Evolutionary conservation across 129 eudicot genomes (phyloP), one percentile per base, ranked within the genome.

Genomic region (Ambrosia artemisiifolia): DNA sequence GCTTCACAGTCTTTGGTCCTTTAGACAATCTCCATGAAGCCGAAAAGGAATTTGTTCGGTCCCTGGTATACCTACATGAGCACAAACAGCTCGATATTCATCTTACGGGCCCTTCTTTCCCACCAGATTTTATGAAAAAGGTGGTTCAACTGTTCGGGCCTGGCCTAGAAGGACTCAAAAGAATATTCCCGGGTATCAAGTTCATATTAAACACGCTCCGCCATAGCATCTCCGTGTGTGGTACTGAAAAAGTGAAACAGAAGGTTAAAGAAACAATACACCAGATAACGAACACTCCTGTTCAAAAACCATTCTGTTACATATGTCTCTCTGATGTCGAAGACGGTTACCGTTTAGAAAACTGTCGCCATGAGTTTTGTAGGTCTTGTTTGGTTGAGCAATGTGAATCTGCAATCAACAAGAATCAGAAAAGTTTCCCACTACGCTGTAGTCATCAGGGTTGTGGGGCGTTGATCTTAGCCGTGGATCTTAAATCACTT

Each of bases 311-410:
- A 34, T 75, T 66, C 8, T 94, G 99, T 75, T 90, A 97, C 4
- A 82, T 95, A 74, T 95, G 99, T 75, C 78, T 95, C 48, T 90
- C 97, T 64, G 99, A 91, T 42, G 83, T 88, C 32, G 99, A 95
- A 68, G 96, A 95, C 16, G 71, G 74, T 43, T 83, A 83, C 75
- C 43, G 2, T 2, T 38, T 38, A 9, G 43, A 38, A 38, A 38
- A 38, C 8, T 38, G 43, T 6, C 6, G 63, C 17, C 99, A 95
- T 11, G 76, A 82, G 72, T 90, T 88, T 73, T 95, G 99, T 69
- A 65, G 91, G 46, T 53, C 65, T 12, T 95, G 99, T 64, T 79
- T 95, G 46, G 47, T 88, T 0, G 97, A 91, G 57, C 99, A 95
- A 75, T 95, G 88, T 12, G 97, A 95, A 36, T 88, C 94, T 7